Evolutionary conservation across 2,329 filamentous ascomycete species (phyloP).

Genomic region (Nemania diffusa): DNA sequence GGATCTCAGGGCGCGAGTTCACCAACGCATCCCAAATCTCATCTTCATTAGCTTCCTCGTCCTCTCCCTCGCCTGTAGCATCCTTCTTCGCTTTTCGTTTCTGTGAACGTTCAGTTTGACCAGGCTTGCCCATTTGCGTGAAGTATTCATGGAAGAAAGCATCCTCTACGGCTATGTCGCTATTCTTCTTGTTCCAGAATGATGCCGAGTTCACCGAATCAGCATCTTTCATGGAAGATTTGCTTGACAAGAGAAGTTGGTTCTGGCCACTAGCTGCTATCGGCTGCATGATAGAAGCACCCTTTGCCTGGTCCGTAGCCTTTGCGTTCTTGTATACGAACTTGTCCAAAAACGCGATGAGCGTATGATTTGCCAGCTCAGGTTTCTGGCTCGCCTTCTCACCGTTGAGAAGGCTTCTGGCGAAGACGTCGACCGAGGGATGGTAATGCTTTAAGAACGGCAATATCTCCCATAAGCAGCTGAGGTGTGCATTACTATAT

Average conservation of each 20-base stretch:
- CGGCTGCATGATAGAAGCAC: constrained; percentile 96
- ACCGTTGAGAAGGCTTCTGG: constrained; percentile 74
- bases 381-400: constrained; percentile 84
- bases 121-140: constrained; percentile 73
- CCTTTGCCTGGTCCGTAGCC: constrained; percentile 72
- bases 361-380: constrained; percentile 86
- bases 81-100: constrained; percentile 53
- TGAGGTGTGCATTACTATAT: constrained; percentile 90
- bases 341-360: constrained; percentile 96
- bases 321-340: constrained; percentile 98
- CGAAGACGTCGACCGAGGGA: constrained; percentile 89
- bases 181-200: constrained; percentile 92
- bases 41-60: constrained; percentile 74
- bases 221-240: constrained; percentile 51
- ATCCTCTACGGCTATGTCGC: constrained; percentile 89
- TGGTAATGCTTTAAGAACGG: constrained; percentile 88
- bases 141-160: constrained; percentile 99
- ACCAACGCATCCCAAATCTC: constrained; percentile 95
- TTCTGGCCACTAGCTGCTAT: constrained; percentile 67
- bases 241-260: constrained; percentile 67
- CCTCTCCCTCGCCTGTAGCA: constrained; percentile 51
- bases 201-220: constrained; percentile 79
- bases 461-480: constrained; percentile 92
- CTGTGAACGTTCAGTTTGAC: constrained; percentile 65
- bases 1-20: constrained; percentile 79